Evolutionary conservation across 352 stramenopile species (phyloP), one percentile per base, ranked within the genome.

Genomic region (Phytopythium boreale): DNA sequence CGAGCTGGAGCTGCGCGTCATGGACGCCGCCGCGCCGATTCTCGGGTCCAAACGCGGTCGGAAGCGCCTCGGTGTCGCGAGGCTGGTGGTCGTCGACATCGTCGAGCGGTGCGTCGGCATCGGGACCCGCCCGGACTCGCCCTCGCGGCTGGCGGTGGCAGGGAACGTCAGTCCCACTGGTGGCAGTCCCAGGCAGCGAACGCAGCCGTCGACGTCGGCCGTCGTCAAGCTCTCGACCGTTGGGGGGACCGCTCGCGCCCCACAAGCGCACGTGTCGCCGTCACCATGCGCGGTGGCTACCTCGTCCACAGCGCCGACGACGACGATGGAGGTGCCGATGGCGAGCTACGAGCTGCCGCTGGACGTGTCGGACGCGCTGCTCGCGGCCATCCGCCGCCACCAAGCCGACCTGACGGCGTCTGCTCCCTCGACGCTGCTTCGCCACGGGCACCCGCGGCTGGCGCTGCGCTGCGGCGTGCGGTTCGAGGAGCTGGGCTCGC

Each of bases 321-420:
- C 22, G 41, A 26, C 27, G 11, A 20, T 63, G 2, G 34, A 68
- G 37, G 60, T 81, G 27, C 64, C 72, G 29, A 83, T 93, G 81
- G 85, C 77, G 15, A 82, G 68, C 60, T 90, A 89, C 57, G 78
- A 92, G 46, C 41, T 88, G 47, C 67, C 73, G n/a, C 75, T 93
- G 39, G 81, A 93, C 41, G 69, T 91, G n/a, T 68, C 76, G 0
- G 78, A 82, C 51, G 67, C 69, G 20, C 58, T 90, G 41, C 64
- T 82, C 17, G 64, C 62, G 34, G 66, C 70, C n/a, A 57, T 57
- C 4, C 51, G 51, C 24, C 51, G 51, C 15, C 19, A 22, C 19
- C 27, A 36, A 22, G 51, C 14, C 26, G 24, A 56, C 34, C 34
- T 39, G 34, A 39, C 34, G 34, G 34, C 34, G 34, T 39, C 34